Conservation (phyloP, 805 yeast species). For the Starmerella etchellsii region DNA sequence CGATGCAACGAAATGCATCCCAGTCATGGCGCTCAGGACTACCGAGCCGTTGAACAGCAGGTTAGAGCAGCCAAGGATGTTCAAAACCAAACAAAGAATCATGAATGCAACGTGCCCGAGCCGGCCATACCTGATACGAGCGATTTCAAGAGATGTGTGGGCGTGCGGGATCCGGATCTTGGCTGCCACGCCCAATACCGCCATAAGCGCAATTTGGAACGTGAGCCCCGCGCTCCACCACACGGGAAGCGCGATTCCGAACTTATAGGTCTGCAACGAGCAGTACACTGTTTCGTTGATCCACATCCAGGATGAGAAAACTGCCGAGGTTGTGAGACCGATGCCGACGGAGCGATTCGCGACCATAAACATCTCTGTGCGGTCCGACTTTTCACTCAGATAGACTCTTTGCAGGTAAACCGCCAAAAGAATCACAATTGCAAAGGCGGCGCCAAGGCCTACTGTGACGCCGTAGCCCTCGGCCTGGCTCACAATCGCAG, state of each 20-base stretch:
- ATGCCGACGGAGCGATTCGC: constrained; percentile 35
- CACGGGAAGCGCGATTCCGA: constrained; percentile 27
- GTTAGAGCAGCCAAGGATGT: constrained; percentile 1
- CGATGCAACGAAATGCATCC: constrained; percentile 37
- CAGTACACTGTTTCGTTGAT: constrained; percentile 26
- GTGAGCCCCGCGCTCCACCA: constrained; percentile 25
- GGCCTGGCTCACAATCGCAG: too few species aligned
- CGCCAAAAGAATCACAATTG: too few species aligned
- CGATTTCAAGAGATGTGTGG: constrained; percentile 31
- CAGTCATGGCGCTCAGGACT: constrained; percentile 30
- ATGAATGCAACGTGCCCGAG: constrained; percentile 29
- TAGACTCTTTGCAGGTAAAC: too few species aligned
- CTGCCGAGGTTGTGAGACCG: constrained; percentile 34
- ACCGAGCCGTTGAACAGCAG: neutral
- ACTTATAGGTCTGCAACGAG: constrained; percentile 24
- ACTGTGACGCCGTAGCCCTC: too few species aligned
- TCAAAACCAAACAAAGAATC: constrained; percentile 25
- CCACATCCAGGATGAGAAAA: constrained; percentile 35
- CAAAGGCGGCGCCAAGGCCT: too few species aligned
- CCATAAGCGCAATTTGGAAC: constrained; percentile 14
- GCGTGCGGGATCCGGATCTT: constrained; percentile 18
- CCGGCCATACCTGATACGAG: constrained; percentile 30
- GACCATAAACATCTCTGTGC: constrained; percentile 35
- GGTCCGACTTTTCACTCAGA: constrained; percentile 27
- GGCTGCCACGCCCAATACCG: constrained; percentile 21